Evolutionary conservation across 2,329 filamentous ascomycete species (phyloP).

Genomic region (Monilinia laxa): DNA sequence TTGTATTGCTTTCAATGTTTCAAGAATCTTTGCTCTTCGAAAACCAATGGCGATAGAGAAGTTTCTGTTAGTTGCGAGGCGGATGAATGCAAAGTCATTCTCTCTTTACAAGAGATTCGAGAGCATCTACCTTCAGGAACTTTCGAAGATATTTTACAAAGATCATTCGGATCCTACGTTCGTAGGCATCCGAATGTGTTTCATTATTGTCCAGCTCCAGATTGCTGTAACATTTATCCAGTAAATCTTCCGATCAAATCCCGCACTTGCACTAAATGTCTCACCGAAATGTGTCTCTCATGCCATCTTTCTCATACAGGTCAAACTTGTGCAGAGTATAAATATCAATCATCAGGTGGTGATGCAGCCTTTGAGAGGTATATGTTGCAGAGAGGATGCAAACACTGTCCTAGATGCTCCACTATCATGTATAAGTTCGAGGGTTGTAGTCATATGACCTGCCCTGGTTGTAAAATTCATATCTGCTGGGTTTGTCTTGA

Average conservation of each 20-base stretch:
- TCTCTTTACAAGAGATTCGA: slow-evolving; percentile 26
- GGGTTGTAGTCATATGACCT: slow-evolving; percentile 51
- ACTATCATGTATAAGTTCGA: slow-evolving; percentile 34
- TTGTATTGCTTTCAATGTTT: slow-evolving; percentile 48
- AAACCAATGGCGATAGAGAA: slow-evolving; percentile 30
- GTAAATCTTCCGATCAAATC: not conserved
- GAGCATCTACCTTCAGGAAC: slow-evolving; percentile 13
- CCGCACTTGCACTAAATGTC: slow-evolving; percentile 26
- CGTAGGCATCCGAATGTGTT: slow-evolving; percentile 22
- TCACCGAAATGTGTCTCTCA: slow-evolving; percentile 25
- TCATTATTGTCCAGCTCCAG: slow-evolving; percentile 22
- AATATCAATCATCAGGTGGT: slow-evolving; percentile 23
- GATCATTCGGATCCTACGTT: slow-evolving; percentile 25
- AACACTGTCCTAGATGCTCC: slow-evolving; percentile 43
- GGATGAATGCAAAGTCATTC: slow-evolving; percentile 15
- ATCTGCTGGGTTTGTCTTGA: slow-evolving; percentile 51
- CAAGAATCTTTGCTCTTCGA: slow-evolving; percentile 37
- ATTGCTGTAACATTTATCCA: slow-evolving; percentile 23
- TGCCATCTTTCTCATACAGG: slow-evolving; percentile 28
- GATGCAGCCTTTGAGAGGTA: slow-evolving; percentile 27
- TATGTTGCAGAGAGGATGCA: slow-evolving; percentile 43
- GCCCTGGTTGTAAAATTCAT: slow-evolving; percentile 44
- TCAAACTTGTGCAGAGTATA: slow-evolving; percentile 28
- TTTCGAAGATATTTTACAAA: slow-evolving; percentile 25
- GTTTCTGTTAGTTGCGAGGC: slow-evolving; percentile 24